Evolutionary conservation across 352 stramenopile species (phyloP).

Genomic region (Phytophthora ohioensis): DNA sequence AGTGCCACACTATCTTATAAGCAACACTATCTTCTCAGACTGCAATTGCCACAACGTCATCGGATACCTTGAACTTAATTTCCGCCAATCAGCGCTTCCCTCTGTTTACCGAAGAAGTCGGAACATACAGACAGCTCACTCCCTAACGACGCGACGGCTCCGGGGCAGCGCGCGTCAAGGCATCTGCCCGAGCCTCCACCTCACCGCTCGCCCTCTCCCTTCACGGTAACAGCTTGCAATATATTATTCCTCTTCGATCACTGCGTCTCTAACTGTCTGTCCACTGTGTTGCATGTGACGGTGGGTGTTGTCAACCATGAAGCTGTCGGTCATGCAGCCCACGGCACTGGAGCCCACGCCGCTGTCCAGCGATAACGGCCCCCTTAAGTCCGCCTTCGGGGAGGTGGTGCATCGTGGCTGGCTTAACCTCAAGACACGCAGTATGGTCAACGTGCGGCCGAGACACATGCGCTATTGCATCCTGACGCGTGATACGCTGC

Average conservation of each 20-base stretch:
- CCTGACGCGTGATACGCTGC: constrained; percentile 62
- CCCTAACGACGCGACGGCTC: constrained; percentile 27
- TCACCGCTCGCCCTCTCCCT: constrained; percentile 21
- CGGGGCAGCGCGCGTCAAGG: constrained; percentile 17
- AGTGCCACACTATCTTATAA: background rate
- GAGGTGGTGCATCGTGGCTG: constrained; percentile 83
- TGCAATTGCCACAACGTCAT: constrained; percentile 12
- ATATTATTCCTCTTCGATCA: background rate
- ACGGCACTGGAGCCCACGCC: constrained; percentile 60
- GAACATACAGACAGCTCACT: constrained; percentile 9
- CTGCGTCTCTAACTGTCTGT: constrained; percentile 7
- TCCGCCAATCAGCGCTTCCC: constrained; percentile 22
- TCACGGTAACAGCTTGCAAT: constrained; percentile 14
- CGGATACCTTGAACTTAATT: constrained; percentile 15
- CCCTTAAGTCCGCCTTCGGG: constrained; percentile 63
- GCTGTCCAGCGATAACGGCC: constrained; percentile 62
- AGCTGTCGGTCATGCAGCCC: constrained; percentile 45
- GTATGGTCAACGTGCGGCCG: constrained; percentile 86
- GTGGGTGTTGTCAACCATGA: constrained; percentile 12
- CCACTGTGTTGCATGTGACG: constrained; percentile 31
- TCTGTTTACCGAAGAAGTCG: constrained; percentile 3
- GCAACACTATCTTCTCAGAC: background rate
- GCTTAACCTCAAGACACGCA: constrained; percentile 89
- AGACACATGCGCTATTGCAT: constrained; percentile 90
- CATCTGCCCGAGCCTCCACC: constrained; percentile 10